Evolutionary conservation across 2,329 filamentous ascomycete genomes (phyloP).

Genomic region (Penicillium sp.): DNA sequence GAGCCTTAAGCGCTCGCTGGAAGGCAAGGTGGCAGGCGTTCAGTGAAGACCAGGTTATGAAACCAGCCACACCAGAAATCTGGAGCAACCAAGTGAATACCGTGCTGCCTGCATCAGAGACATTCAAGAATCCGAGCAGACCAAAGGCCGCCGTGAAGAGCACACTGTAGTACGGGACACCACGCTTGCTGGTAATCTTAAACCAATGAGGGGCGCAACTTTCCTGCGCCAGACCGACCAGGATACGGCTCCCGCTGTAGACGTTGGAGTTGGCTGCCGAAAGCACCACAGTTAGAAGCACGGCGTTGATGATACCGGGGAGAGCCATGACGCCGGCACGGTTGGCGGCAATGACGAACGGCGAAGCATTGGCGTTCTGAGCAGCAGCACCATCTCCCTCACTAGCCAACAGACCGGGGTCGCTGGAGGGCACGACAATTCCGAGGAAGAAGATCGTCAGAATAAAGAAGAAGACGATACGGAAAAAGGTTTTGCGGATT

Average conservation of each 20-base stretch:
- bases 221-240: constrained; percentile 61
- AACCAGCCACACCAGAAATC: constrained; percentile 34
- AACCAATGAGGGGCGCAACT: constrained; percentile 44
- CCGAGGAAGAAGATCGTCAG: constrained; percentile 61
- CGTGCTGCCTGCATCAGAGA: constrained; percentile 58
- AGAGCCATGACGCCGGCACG: constrained; percentile 35
- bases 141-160: constrained; percentile 51
- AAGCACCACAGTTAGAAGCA: constrained; percentile 41
- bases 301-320: constrained; percentile 40
- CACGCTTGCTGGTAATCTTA: constrained; percentile 39
- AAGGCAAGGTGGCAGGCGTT: constrained; percentile 61
- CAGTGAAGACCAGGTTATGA: constrained; percentile 36
- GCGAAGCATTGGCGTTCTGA: constrained; percentile 31
- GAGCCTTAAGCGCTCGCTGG: constrained; percentile 55
- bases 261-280: constrained; percentile 43
- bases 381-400: constrained; percentile 14
- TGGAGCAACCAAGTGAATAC: constrained; percentile 51
- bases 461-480: constrained; percentile 60
- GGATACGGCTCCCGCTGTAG: constrained; percentile 58
- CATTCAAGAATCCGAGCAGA: constrained; percentile 67
- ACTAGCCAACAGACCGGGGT: constrained; percentile 50
- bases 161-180: constrained; percentile 45
- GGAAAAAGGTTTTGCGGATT: constrained; percentile 71
- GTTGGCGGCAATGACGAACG: constrained; percentile 43
- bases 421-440: constrained; percentile 64